phyloP scores from a whole-genome alignment of 208 protist species.

The Leishmania arabica region DNA sequence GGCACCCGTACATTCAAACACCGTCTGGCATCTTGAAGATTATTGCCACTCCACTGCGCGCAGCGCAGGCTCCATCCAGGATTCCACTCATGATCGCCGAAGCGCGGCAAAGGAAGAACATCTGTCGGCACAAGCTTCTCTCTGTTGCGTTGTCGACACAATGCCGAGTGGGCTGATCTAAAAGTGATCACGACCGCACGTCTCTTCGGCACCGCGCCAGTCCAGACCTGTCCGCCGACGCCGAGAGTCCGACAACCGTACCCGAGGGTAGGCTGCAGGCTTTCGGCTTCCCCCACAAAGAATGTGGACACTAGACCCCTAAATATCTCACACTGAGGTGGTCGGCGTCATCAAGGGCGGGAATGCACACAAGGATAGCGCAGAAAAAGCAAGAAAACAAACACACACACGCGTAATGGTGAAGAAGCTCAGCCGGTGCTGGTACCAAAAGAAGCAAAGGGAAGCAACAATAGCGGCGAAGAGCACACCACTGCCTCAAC shows the following conservation, averaged over 20 bases:
- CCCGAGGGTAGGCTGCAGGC: not conserved
- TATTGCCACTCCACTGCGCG: not conserved
- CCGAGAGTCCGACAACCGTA: not conserved
- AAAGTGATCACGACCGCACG: not conserved
- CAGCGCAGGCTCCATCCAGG: not conserved
- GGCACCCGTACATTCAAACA: not conserved
- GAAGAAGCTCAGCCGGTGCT: not conserved
- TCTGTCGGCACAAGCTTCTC: not conserved
- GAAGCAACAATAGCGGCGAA: not conserved
- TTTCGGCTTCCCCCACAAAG: not conserved
- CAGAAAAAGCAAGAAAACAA: not conserved
- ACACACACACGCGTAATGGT: not conserved
- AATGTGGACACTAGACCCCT: too few species aligned
- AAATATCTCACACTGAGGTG: not conserved
- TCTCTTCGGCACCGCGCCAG: not conserved
- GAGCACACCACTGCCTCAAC: not conserved
- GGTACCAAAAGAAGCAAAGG: not conserved
- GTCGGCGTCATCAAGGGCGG: not conserved
- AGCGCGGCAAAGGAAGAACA: not conserved
- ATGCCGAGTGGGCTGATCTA: not conserved
- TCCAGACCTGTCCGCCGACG: not conserved
- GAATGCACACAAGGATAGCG: not conserved
- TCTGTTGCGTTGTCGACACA: not conserved
- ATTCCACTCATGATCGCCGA: not conserved
- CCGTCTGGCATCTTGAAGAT: not conserved